Evolutionary conservation across 257 asterid genomes (phyloP), one percentile per base, ranked within the genome.

Genomic region (Solanum chiquidenum): DNA sequence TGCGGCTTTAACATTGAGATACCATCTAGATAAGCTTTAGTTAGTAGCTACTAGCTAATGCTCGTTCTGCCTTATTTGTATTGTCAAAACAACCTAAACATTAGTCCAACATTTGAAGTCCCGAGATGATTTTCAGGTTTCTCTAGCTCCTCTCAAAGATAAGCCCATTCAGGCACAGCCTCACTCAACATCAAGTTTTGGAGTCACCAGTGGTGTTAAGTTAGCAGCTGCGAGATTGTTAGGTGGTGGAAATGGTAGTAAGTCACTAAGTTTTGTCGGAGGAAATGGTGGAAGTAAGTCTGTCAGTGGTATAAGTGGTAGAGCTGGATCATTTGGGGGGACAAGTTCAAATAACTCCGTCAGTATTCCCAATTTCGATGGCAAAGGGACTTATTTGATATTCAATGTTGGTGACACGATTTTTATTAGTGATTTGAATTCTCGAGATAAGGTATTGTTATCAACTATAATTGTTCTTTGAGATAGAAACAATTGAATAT

Each of bases 401-500:
- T 98, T 98, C 93, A 98, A 98, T 83, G 98, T 95, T 73, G 98
- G 99, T 49, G 99, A 98, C 91, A 94, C 98, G 14, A 91, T 98
- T 84, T 97, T 95, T 88, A 90, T 98, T 85, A 94, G 98, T 85
- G 99, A 98, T 91, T 94, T 98, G 88, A 94, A 94, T 93, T 98
- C 99, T 88, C 99, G 94, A 86, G 99, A 96, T 92, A 98, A 98
- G 99, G 99, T 98, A 90, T 86, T 49, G 87, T 87, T 91, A 73
- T 89, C 87, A 42, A 86, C 79, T 82, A 52, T 82, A 77, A 86
- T 74, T 84, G 9, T 13, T 71, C 76, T 80, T 88, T 83, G 33
- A 66, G 87, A 34, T 66, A 33, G 55, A 52, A 72, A 33, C n/a
- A 9, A 37, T 71, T 29, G 29, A 75, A 66, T 88, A 18, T 46